These are phyloP conservation scores for Clathrospora elynae DNA, from an alignment of 2,329 filamentous ascomycete genomes.

Conservation along the genomic window DNA sequence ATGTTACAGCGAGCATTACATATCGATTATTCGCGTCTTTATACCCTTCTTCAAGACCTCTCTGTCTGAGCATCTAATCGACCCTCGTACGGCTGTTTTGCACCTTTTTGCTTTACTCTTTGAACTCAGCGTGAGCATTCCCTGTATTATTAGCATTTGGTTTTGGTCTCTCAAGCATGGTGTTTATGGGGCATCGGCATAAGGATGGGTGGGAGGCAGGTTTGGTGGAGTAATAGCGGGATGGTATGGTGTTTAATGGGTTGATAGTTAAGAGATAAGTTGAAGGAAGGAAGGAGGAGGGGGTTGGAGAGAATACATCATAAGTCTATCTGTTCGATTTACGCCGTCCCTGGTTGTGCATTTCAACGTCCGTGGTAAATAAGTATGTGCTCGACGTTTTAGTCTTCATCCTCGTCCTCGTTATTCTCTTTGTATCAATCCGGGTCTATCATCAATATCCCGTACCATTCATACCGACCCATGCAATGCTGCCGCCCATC, in stretches of 20 bases:
- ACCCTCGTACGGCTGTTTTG: neutral
- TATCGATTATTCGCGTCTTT: slow-evolving; percentile 1
- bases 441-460: no score
- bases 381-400: no score
- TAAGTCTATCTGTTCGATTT: no score
- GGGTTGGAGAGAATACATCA: no score
- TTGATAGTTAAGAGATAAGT: neutral
- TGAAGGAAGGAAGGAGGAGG: no score
- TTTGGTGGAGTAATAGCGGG: neutral
- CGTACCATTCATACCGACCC: no score
- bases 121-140: slow-evolving; percentile 7
- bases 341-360: no score
- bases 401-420: no score
- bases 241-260: slow-evolving; percentile 3
- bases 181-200: slow-evolving; percentile 15
- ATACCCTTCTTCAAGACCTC: slow-evolving; percentile 18
- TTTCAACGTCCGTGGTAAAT: no score
- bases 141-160: slow-evolving; percentile 19
- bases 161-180: slow-evolving; percentile 16
- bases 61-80: slow-evolving; percentile 4
- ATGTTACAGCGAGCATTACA: slow-evolving; percentile 17
- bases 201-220: slow-evolving; percentile 3
- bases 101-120: neutral
- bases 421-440: no score
- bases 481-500: no score